Conservation (phyloP, 2,329 filamentous ascomycete genomes). For the Zasmidium citrigriseum region DNA sequence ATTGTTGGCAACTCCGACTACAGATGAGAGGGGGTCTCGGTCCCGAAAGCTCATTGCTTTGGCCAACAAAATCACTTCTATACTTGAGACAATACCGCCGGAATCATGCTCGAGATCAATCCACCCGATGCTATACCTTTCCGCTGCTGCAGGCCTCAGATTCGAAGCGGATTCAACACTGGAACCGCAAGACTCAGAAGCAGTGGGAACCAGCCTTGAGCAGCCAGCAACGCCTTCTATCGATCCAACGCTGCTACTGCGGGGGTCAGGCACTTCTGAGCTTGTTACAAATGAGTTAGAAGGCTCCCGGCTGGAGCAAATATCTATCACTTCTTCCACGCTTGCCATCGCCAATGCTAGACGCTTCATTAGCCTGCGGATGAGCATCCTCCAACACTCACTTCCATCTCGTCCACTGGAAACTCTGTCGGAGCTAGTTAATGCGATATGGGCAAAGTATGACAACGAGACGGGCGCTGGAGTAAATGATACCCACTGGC, state of each 20-base stretch:
- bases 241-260: too few species aligned
- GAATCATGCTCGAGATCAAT: constrained; percentile 13
- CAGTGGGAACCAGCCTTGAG: too few species aligned
- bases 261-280: too few species aligned
- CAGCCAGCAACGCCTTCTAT: neutral
- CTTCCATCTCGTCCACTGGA: neutral
- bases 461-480: too few species aligned
- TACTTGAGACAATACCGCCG: constrained; percentile 7
- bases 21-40: neutral
- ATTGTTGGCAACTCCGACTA: neutral
- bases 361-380: neutral
- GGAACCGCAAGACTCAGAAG: too few species aligned
- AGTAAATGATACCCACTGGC: neutral
- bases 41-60: neutral
- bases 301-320: too few species aligned
- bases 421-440: neutral
- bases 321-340: neutral
- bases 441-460: neutral
- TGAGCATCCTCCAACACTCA: neutral
- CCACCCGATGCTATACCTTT: constrained; percentile 13
- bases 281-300: too few species aligned
- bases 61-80: neutral
- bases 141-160: constrained; percentile 7
- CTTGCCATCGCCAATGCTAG: neutral
- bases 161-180: too few species aligned